Conservation (phyloP, 164 flowering plant species). For the Warburgia ugandensis region DNA sequence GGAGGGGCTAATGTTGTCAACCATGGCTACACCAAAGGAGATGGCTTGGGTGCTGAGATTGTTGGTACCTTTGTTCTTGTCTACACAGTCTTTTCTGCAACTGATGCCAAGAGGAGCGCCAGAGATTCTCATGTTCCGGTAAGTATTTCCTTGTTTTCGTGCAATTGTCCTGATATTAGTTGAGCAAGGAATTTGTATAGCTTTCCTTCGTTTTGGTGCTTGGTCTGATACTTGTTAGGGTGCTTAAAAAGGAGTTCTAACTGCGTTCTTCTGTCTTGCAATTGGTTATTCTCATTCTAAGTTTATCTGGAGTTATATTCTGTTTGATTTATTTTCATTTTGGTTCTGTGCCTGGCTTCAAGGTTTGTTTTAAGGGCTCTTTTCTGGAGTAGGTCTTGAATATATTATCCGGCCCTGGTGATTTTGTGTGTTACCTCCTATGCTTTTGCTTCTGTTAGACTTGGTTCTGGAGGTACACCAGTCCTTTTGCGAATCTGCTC, state of each 20-base stretch:
- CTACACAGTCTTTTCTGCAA: constrained; percentile 62
- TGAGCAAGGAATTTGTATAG: neutral
- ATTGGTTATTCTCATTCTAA: neutral
- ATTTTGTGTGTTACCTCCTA: too few species aligned
- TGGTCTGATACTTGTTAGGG: neutral
- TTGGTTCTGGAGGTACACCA: too few species aligned
- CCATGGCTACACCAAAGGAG: constrained; percentile 49
- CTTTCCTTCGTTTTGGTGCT: neutral
- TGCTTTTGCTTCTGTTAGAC: too few species aligned
- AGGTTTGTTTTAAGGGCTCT: too few species aligned
- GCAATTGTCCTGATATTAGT: neutral
- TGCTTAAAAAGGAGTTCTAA: too few species aligned
- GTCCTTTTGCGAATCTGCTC: too few species aligned
- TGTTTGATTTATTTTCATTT: neutral
- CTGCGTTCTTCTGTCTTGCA: too few species aligned
- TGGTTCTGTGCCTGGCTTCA: too few species aligned
- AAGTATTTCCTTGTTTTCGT: constrained; percentile 14
- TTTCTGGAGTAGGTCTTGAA: too few species aligned
- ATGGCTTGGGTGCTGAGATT: constrained; percentile 56
- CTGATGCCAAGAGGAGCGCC: constrained; percentile 65
- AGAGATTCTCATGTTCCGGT: constrained; percentile 73
- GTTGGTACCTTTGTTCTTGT: constrained; percentile 58
- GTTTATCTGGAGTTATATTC: neutral
- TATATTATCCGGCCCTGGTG: too few species aligned
- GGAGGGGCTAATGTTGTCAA: constrained; percentile 49